These are phyloP conservation scores for Scolecobasidium constrictum DNA, from an alignment of 2,329 filamentous ascomycete genomes.

Conservation along the genomic window DNA sequence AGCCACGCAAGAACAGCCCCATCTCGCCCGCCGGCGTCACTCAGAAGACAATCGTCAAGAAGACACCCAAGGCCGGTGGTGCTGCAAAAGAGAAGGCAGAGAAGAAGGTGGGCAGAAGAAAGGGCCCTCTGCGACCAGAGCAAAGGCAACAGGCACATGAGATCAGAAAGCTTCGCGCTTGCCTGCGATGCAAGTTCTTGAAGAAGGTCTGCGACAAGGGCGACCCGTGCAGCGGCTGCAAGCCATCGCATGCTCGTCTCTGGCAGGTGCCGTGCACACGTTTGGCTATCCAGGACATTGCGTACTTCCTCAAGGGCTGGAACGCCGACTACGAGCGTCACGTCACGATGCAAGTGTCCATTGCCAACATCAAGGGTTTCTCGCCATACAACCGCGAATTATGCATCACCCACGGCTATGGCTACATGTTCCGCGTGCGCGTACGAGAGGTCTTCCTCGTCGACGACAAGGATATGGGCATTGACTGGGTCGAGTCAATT, in stretches of 20 bases:
- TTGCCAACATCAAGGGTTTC: conserved; percentile 89
- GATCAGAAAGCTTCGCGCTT: conserved; percentile 89
- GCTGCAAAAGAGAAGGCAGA: conserved; percentile 72
- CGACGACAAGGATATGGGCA: conserved; percentile 83
- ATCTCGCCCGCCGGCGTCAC: conserved; percentile 49
- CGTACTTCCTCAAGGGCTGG: conserved; percentile 99
- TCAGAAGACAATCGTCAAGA: conserved; percentile 72
- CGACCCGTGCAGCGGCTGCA: conserved; percentile 88
- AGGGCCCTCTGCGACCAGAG: conserved; percentile 81
- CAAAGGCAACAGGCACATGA: conserved; percentile 95
- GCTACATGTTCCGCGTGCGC: conserved; percentile 83
- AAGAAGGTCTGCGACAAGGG: conserved; percentile 99
- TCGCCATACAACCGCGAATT: conserved; percentile 52
- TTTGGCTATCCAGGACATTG: conserved; percentile 97
- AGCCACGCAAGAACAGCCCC: conserved; percentile 63
- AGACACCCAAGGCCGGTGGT: conserved; percentile 43
- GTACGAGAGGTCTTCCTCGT: conserved; percentile 88
- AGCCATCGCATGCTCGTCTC: conserved; percentile 86
- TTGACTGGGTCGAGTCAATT: conserved; percentile 85
- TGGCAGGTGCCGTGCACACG: conserved; percentile 98
- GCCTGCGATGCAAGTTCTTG: conserved; percentile 92
- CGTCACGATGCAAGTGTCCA: conserved; percentile 73
- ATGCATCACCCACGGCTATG: conserved; percentile 95
- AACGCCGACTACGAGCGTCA: conserved; percentile 94
- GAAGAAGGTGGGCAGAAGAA: conserved; percentile 87